phyloP scores from a whole-genome alignment of 148 eudicot genomes.

The Limonium bicolor region DNA sequence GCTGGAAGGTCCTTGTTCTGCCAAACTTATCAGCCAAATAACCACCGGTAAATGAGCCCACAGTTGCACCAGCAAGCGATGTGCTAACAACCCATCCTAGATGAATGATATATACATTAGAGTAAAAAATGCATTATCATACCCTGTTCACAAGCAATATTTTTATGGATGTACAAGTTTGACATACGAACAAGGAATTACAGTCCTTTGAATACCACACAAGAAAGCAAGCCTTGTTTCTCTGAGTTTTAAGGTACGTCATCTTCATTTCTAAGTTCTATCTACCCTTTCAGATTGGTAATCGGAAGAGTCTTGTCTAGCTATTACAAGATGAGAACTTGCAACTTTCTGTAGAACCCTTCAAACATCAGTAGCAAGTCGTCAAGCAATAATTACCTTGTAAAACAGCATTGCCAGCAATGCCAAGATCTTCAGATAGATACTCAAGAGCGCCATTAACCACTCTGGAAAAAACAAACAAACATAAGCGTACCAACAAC shows the following conservation, averaged over 20 bases:
- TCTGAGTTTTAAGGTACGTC: too few species aligned
- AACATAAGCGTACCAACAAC: neutral
- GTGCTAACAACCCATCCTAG: slow-evolving; percentile 95
- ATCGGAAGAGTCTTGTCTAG: too few species aligned
- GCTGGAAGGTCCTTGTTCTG: slow-evolving; percentile 68
- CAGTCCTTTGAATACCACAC: too few species aligned
- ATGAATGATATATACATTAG: neutral
- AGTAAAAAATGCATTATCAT: neutral
- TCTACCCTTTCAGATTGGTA: too few species aligned
- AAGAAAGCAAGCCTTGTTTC: too few species aligned
- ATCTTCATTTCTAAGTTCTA: too few species aligned
- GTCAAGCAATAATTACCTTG: slow-evolving; percentile 52
- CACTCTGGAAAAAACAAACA: slow-evolving; percentile 41
- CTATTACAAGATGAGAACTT: too few species aligned
- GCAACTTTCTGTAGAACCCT: too few species aligned
- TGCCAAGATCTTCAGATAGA: slow-evolving; percentile 81
- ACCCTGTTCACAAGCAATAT: too few species aligned
- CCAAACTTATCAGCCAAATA: slow-evolving; percentile 91
- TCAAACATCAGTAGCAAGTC: too few species aligned
- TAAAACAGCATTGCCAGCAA: slow-evolving; percentile 64
- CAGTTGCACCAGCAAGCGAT: slow-evolving; percentile 96
- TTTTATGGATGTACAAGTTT: too few species aligned
- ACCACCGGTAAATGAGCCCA: slow-evolving; percentile 97
- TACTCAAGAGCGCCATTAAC: slow-evolving; percentile 95
- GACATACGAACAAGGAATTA: too few species aligned